Percentiles rank a stretch among this genome's conserved stretches.
phyloP scores from a whole-genome alignment of 2,329 filamentous ascomycete genomes.

The Penicillium decumbens region DNA sequence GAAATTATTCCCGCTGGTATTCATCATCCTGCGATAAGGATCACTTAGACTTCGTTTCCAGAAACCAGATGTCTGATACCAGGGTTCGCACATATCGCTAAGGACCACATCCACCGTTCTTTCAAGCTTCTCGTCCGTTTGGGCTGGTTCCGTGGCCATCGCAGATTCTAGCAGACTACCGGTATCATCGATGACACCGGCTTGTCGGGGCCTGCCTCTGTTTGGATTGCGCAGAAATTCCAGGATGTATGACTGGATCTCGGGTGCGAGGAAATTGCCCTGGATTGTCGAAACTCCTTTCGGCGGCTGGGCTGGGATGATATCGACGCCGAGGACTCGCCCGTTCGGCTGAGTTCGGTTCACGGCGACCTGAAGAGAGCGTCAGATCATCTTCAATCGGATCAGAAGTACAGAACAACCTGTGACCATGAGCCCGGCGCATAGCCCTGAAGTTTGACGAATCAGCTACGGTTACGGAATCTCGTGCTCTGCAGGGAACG shows the following conservation, averaged over 20 bases:
- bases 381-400: slow-evolving; percentile 6
- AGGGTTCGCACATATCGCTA: slow-evolving; percentile 99
- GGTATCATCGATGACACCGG: slow-evolving; percentile 3
- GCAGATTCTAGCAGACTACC: slow-evolving; percentile 12
- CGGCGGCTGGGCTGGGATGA: slow-evolving; percentile 88
- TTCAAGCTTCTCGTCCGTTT: slow-evolving; percentile 28
- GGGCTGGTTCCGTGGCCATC: background rate
- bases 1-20: slow-evolving; percentile 83
- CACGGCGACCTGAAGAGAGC: slow-evolving; percentile 63
- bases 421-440: slow-evolving; percentile 59
- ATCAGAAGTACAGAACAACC: slow-evolving; percentile 30
- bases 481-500: background rate
- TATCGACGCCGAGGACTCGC: slow-evolving; percentile 82
- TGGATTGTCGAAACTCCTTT: slow-evolving; percentile 91
- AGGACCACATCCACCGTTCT: slow-evolving; percentile 83
- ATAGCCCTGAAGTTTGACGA: slow-evolving; percentile 36
- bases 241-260: slow-evolving; percentile 71
- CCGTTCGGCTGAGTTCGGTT: slow-evolving; percentile 72
- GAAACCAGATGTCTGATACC: slow-evolving; percentile 73
- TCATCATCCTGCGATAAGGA: slow-evolving; percentile 98
- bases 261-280: slow-evolving; percentile 77
- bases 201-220: slow-evolving; percentile 50
- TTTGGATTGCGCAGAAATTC: slow-evolving; percentile 66
- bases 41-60: slow-evolving; percentile 88
- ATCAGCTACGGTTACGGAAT: background rate